Conservation (phyloP, 2,329 filamentous ascomycete species). For the Teratosphaeria destructans region DNA sequence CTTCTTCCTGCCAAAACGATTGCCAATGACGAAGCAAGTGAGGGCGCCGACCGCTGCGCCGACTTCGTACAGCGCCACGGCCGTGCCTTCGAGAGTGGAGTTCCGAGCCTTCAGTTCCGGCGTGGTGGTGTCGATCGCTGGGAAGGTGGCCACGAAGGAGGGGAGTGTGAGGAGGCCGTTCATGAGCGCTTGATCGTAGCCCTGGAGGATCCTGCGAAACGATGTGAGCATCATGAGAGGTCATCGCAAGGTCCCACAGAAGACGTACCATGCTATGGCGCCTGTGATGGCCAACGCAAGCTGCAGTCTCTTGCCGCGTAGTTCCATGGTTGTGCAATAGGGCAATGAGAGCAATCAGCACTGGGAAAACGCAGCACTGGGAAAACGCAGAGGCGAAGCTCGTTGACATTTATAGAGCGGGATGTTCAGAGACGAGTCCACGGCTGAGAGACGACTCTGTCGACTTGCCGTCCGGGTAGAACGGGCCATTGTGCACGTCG, state of each 20-base stretch:
- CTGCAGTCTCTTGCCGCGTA: constrained; percentile 1
- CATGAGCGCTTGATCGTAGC: constrained; percentile 27
- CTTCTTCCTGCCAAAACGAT: constrained; percentile 39
- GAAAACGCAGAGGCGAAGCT: neutral
- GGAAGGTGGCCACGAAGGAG: constrained; percentile 31
- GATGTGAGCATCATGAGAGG: neutral
- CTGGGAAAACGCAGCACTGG: neutral
- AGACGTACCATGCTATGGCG: neutral
- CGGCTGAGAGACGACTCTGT: neutral
- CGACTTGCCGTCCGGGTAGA: neutral
- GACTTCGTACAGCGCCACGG: constrained; percentile 25
- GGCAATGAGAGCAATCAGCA: neutral
- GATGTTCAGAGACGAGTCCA: neutral
- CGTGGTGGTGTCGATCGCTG: constrained; percentile 25
- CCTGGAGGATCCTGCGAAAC: neutral
- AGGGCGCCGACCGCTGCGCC: constrained; percentile 39
- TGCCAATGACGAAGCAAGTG: constrained; percentile 39
- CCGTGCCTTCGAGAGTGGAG: constrained; percentile 22
- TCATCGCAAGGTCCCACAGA: neutral
- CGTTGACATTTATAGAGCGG: too few relatives aligned
- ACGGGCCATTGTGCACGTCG: neutral
- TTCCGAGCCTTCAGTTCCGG: constrained; percentile 8
- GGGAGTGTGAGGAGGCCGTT: constrained; percentile 33
- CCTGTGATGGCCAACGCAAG: constrained; percentile 1
- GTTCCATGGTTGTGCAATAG: constrained; percentile 1